phyloP scores from a whole-genome alignment of 352 stramenopile genomes.

The Globisporangium uncinulatum region DNA sequence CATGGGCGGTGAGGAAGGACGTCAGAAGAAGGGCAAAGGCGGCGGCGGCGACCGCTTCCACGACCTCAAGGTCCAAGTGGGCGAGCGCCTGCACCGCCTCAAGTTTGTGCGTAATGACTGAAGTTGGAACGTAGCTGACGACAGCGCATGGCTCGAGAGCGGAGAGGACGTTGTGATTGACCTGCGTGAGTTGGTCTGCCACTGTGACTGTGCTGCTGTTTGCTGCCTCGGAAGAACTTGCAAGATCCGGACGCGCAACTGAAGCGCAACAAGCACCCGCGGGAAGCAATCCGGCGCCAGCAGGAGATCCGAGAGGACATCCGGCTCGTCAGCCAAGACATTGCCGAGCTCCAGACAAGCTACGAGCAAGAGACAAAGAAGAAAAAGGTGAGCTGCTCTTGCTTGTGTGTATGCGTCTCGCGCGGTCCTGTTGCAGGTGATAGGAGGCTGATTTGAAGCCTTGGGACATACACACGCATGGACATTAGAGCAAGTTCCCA shows the following conservation, averaged over 20 bases:
- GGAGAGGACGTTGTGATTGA: background rate
- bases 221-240: conserved; percentile 31
- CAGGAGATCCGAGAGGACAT: conserved; percentile 82
- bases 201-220: background rate
- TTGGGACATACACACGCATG: too few relatives aligned
- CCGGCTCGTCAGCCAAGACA: conserved; percentile 61
- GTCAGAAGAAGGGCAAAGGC: conserved; percentile 62
- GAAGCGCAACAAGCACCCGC: conserved; percentile 68
- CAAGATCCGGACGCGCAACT: conserved; percentile 62
- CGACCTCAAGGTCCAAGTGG: conserved; percentile 75
- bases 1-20: conserved; percentile 68
- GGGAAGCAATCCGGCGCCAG: conserved; percentile 73
- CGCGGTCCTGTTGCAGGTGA: too few relatives aligned
- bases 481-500: conserved; percentile 62
- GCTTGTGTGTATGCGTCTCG: background rate
- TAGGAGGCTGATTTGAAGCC: too few relatives aligned
- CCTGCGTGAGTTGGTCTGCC: background rate
- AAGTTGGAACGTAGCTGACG: background rate
- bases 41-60: conserved; percentile 61
- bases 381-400: conserved; percentile 47
- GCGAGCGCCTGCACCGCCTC: conserved; percentile 66
- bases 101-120: conserved; percentile 47
- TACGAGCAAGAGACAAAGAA: conserved; percentile 77
- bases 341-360: conserved; percentile 61
- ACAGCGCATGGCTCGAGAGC: background rate